Evolutionary conservation across 495 filamentous ascomycete species (phyloP), one percentile per base, ranked within the genome.

Genomic region (Penicillium soppii): DNA sequence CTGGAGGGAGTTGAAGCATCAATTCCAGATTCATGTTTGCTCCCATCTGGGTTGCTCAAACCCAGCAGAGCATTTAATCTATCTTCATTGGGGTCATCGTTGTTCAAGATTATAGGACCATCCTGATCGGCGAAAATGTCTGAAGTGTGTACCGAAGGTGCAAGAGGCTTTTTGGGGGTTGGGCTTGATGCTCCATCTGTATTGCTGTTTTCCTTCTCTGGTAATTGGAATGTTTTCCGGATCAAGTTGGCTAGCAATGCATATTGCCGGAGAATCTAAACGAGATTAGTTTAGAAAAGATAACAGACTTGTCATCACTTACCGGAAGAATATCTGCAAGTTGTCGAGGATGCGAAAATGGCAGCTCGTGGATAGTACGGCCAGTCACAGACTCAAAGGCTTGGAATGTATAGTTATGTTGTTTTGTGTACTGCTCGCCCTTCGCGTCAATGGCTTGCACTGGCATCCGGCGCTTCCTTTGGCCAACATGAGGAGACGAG

Each of bases 341-440:
- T 60, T 97, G 91, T 43, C 85, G 81, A 2, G 94, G 94, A 62
- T 97, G 94, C 1, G 84, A 82, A 58, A 98, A 96, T 1, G 89
- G 85, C 7, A 97, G 70, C 17, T 88, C 80, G 30, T 79, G 79
- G 20, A 98, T 63, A 2, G 77, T 79, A 29, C 83, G 76, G 4
- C 87, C 88, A 42, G 81, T 86, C 13, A 88, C 83, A 2, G 82
- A 76, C 52, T 89, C 87, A 43, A 87, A 78, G 2, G 89, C 77
- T 52, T 82, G 84, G 35, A 97, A 81, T 0, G 78, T 83, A 65
- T 90, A 90, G 40, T 58, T 62, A 48, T 96, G 91, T 0, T 59
- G 69, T 26, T 77, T 81, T 20, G 65, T 67, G 3, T 52, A 61
- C 21, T 76, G 69, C 23, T 71, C 54, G 10, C 71, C 72, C 1